Evolutionary conservation across 1,284 basidiomycete species (phyloP), one percentile per base, ranked within the genome.

Genomic region (Limonomyces culmigenus): DNA sequence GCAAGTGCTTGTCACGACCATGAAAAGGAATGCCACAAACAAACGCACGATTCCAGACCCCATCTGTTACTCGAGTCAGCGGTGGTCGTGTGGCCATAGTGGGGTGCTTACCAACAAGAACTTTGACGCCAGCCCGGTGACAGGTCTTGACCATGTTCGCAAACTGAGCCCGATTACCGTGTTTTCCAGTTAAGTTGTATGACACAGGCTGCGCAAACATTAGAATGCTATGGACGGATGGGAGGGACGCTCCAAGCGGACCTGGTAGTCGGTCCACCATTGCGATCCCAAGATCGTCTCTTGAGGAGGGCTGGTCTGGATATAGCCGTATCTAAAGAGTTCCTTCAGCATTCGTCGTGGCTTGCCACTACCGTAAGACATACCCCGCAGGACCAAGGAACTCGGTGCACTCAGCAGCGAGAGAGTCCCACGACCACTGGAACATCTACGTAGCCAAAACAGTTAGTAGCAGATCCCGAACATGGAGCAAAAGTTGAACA

Each of bases 201-300:
- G 72, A 74, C 2, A 75, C 72, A 3, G 71, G 69, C 43, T 27
- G 23, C 8, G n/a, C n/a, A n/a, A n/a, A n/a, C n/a, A n/a, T n/a
- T n/a, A n/a, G n/a, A n/a, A n/a, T n/a, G n/a, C n/a, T n/a, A n/a
- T n/a, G n/a, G n/a, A n/a, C n/a, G n/a, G n/a, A n/a, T n/a, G n/a
- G n/a, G n/a, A n/a, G n/a, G n/a, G n/a, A n/a, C n/a, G n/a, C n/a
- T n/a, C n/a, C n/a, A n/a, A n/a, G n/a, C n/a, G n/a, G 10, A 32
- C 30, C 8, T 77, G 74, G 45, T 77, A 76, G 47, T 75, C 72
- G 1, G 73, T 75, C 73, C 72, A 76, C 73, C 74, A 76, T 45
- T 73, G 60, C 5, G 49, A 18, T 38, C 38, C 38, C 14, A 17
- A 38, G 41, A 47, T 40, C 19, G 48, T 46, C 35, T 54, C 52